Evolutionary conservation across 2,329 filamentous ascomycete species (phyloP).

Genomic region (Exophiala phaeomuriformis): DNA sequence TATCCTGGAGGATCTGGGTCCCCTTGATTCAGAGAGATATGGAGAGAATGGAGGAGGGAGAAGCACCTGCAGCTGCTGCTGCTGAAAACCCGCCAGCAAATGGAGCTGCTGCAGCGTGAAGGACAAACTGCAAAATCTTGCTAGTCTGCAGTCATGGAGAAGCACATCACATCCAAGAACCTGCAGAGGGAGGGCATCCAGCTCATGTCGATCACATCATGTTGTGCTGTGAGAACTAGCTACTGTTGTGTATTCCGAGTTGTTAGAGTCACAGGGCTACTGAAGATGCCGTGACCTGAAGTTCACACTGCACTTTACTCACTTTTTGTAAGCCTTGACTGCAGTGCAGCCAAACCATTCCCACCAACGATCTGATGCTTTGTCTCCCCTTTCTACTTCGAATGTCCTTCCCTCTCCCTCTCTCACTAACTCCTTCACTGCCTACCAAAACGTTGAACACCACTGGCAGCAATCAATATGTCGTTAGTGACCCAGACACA

Average conservation of each 20-base stretch:
- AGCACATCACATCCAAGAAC: not conserved
- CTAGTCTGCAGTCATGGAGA: not conserved
- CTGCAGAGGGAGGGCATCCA: not conserved
- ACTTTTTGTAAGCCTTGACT: too few species aligned
- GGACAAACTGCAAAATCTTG: not conserved
- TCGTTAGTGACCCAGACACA: constrained; percentile 8
- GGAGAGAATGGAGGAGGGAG: constrained; percentile 24
- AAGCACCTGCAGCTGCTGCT: constrained; percentile 11
- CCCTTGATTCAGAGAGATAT: constrained; percentile 24
- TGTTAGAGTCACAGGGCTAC: too few species aligned
- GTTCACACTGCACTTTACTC: too few species aligned
- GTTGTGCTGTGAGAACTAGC: too few species aligned
- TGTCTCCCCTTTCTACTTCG: too few species aligned
- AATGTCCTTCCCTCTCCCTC: not conserved
- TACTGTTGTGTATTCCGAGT: too few species aligned
- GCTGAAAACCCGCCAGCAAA: constrained; percentile 4
- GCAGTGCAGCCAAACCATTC: too few species aligned
- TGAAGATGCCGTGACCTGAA: too few species aligned
- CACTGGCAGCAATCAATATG: constrained; percentile 3
- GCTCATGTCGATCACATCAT: too few species aligned
- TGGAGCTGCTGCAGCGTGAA: not conserved
- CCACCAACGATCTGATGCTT: too few species aligned
- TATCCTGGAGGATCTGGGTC: constrained; percentile 25
- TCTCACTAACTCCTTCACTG: not conserved
- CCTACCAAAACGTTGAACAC: not conserved